Percentiles rank a stretch among this genome's conserved stretches.
Conservation (phyloP, 345 rosid species). For the Stellera chamaejasme region DNA sequence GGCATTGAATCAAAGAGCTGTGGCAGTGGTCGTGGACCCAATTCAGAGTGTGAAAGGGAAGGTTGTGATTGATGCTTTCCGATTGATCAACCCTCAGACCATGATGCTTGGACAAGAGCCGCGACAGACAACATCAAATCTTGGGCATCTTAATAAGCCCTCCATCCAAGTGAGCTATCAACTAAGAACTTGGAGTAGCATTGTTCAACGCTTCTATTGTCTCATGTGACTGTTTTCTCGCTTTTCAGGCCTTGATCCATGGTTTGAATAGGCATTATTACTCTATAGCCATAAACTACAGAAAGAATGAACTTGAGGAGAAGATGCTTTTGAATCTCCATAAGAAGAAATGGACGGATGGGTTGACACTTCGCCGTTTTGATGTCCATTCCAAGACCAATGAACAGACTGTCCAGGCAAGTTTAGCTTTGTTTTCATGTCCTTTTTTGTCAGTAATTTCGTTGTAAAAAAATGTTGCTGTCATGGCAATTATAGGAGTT, state of each 20-base stretch:
- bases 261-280: conserved; percentile 97
- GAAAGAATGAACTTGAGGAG: conserved; percentile 97
- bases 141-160: conserved; percentile 96
- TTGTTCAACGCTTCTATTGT: not conserved
- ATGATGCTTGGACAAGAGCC: conserved; percentile 99
- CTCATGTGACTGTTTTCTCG: conserved; percentile 13
- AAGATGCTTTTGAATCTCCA: conserved; percentile 96
- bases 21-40: conserved; percentile 98
- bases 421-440: conserved; percentile 1
- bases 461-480: too few relatives aligned
- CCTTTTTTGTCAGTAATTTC: too few relatives aligned
- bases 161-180: conserved; percentile 73
- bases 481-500: too few relatives aligned
- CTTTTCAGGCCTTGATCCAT: conserved; percentile 88
- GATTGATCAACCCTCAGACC: conserved; percentile 92
- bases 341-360: conserved; percentile 99
- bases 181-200: not conserved
- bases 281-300: conserved; percentile 95
- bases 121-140: conserved; percentile 95
- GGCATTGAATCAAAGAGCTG: conserved; percentile 97
- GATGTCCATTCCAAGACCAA: conserved; percentile 92
- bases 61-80: conserved; percentile 98
- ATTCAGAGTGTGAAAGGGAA: conserved; percentile 98
- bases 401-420: conserved; percentile 90
- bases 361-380: conserved; percentile 74